Percentiles rank a stretch among this genome's conserved stretches.
Evolutionary conservation across 140 eudicot species (phyloP).

Genomic region (Bidens hawaiensis): DNA sequence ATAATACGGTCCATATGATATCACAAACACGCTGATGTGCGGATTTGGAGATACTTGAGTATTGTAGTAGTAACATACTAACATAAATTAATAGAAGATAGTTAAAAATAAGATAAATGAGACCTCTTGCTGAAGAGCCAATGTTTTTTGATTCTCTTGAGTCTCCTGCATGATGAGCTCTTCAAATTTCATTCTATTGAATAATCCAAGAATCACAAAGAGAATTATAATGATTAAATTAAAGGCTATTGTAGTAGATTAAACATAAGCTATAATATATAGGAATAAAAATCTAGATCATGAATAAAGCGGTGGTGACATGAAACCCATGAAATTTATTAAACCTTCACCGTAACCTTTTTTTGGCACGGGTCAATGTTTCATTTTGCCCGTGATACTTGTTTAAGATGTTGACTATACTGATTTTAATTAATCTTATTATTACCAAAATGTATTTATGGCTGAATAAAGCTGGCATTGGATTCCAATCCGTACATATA

Average conservation of each 20-base stretch:
- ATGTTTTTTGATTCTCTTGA: slow-evolving; percentile 46
- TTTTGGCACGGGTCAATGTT: too few relatives aligned
- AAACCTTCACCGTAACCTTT: slow-evolving; percentile 31
- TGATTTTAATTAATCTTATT: too few relatives aligned
- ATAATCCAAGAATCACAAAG: neutral
- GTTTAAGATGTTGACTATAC: neutral
- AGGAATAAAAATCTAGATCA: slow-evolving; percentile 17
- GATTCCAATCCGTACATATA: too few relatives aligned
- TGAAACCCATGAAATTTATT: slow-evolving; percentile 72
- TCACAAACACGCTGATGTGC: too few relatives aligned
- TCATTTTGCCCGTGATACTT: slow-evolving; percentile 17
- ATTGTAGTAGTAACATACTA: too few relatives aligned
- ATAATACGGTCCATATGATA: too few relatives aligned
- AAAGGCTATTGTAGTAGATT: neutral
- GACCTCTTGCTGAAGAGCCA: slow-evolving; percentile 62
- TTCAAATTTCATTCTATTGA: slow-evolving; percentile 63
- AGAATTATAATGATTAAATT: neutral
- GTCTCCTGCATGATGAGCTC: slow-evolving; percentile 70
- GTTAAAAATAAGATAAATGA: neutral
- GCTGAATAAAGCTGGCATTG: too few relatives aligned
- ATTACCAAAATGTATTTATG: too few relatives aligned
- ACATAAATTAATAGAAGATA: neutral
- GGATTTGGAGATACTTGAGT: too few relatives aligned
- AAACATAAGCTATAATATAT: neutral
- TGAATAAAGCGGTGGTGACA: slow-evolving; percentile 51